Evolutionary conservation across 176 grass and related monocot genomes (phyloP), one percentile per base, ranked within the genome.

Genomic region (Thalia dealbata): DNA sequence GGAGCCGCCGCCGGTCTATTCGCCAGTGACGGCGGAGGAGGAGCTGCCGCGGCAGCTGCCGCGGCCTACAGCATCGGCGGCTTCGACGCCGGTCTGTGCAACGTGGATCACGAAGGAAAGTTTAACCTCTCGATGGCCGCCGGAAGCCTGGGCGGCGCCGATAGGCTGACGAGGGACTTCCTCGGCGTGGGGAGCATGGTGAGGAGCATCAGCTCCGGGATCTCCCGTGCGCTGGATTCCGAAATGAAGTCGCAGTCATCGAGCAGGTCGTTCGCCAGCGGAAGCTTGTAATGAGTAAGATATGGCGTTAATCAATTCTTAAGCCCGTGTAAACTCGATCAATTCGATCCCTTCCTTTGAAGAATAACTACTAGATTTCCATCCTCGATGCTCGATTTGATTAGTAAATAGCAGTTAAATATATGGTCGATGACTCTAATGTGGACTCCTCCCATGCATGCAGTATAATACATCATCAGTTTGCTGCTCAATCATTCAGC

Each of bases 181-280:
- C 88, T 99, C 10, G 95, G 95, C 18, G 95, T 95, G 0, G 88
- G 90, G 18, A 86, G 85, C 61, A 83, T 88, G 50, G 77, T 91
- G 45, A 86, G 83, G 29, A 83, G 76, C 61, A 78, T 84, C 81
- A 78, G 77, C 84, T 81, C 79, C 78, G 85, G 86, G 56, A 95
- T 93, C 76, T 91, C 83, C 78, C 91, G 85, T 44, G 48, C 87
- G 78, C 84, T 91, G 85, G 45, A 48, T 48, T 75, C 89, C 12
- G 89, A 96, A 79, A 89, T 96, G 89, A 92, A 90, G 83, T 92
- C 92, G 12, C 82, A 78, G 1, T 88, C 89, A 43, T 96, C 82
- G 27, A 70, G 71, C 45, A 44, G 64, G 21, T 70, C 88, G 29
- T 96, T 85, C 35, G 87, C 73, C 60, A 82, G 88, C 0, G 84